Base-by-base conservation (phyloP, 1,139 yeast species). In the Candida dubliniensis region DNA sequence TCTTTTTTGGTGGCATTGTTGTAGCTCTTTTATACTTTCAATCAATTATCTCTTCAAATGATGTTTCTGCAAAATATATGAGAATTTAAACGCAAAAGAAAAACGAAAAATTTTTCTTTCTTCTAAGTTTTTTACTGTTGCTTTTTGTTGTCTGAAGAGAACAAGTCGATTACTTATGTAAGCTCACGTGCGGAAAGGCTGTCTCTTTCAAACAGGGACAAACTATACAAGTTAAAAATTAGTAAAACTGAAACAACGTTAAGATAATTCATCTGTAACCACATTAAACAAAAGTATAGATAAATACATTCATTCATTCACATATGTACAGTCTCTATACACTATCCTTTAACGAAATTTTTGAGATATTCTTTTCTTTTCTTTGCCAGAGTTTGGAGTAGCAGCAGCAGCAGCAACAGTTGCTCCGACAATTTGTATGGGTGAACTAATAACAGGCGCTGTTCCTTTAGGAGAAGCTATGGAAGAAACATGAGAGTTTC, bases 1-100 rank as follows among this genome's bases (percentile, higher is more conserved):
- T 77, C 68, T 84, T 85, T 69, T 86, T 86, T 66, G 84, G 81
- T 64, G 95, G 88, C 89, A 83, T 84, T 31, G 27, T 14, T 34
- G 31, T 18, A 33, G 36, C 32, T 24, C 36, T 23, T 29, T 23
- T 33, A 23, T 18, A 18, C 23, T 18, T 18, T 18, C n/a, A 18
- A 13, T 14, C 12, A 29, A 14, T 32, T 33, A 41, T 36, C 29
- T 43, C 36, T 15, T 31, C 30, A 35, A 30, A 27, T 31, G 26
- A n/a, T 44, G 35, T 18, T 18, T 5, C 5, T 3, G 5, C 3
- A 18, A 18, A 18, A 18, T 18, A 18, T 18, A 18, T 4, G 23
- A 18, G 27, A 38, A 37, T 29, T 23, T 15, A 27, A 42, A 31
- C 26, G 39, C 24, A 34, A 24, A 34, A 34, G 38, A 40, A 32